Base-by-base conservation (phyloP, 2,329 filamentous ascomycete species). In the Colletotrichum neosansevieriae region DNA sequence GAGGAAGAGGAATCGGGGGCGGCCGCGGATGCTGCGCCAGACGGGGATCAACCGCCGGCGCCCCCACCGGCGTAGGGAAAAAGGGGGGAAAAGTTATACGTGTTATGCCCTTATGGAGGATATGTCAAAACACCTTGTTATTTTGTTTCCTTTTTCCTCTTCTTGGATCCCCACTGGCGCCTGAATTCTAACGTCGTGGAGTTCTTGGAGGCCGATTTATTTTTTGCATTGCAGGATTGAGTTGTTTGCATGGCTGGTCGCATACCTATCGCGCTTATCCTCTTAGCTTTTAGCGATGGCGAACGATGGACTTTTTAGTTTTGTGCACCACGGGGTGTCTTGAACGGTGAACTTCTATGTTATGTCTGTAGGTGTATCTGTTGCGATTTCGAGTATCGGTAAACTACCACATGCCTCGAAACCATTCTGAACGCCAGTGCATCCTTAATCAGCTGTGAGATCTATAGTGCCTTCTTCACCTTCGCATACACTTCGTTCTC, bases 401-500 rank as follows among this genome's bases (percentile, higher is more conserved):
- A 29, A 9, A 29, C 29, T 29, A 29, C 29, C 29, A 29, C 29
- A 29, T 29, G 29, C 29, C 29, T 29, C 29, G 29, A 7, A 9
- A 9, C 6, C 29, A 29, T 2, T 29, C 29, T 9, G 7, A 29
- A 29, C 29, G 29, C 7, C 29, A 29, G 29, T 9, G 29, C 2
- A 9, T 29, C 7, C 12, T 38, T 4, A 11, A 38, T 38, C 36
- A 38, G 36, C 36, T 15, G 2, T 17, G 19, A 3, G 11, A 34
- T 51, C 2, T 6, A 12, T 17, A n/a, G 0, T 6, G 36, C 29
- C 13, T 53, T 45, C 13, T 53, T 45, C 12, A 67, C 72, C 72
- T 73, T 75, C 57, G 69, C 70, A 70, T 84, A 83, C 4, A 84
- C 70, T 15, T 76, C 79, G 19, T 75, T 74, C 72, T 83, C 80